A percentile compares a stretch with the other conserved stretches of the same genome.
phyloP scores from a whole-genome alignment of 2,329 filamentous ascomycete genomes.

The Lachnellula arida region DNA sequence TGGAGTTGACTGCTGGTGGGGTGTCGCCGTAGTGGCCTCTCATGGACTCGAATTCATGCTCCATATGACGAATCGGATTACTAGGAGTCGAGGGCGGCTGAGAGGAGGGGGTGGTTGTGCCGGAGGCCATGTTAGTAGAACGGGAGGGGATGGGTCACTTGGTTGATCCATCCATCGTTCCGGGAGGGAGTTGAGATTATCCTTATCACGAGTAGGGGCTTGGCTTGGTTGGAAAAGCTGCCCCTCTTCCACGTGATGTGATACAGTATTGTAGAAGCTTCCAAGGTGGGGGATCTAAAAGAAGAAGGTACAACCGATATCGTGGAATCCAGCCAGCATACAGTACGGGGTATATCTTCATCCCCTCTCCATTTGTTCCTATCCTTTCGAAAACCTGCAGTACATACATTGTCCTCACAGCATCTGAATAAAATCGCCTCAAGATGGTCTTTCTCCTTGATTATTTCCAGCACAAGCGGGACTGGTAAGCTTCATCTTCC shows the following conservation, averaged over 20 bases:
- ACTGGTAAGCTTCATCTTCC: constrained; percentile 25
- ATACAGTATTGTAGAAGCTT: background rate
- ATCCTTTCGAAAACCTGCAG: background rate
- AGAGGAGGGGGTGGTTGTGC: background rate
- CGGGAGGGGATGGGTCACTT: background rate
- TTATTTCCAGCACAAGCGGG: constrained; percentile 31
- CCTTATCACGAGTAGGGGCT: background rate
- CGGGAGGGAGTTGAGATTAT: no score
- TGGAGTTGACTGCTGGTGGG: constrained; percentile 7
- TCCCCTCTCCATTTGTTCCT: background rate
- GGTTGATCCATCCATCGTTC: background rate
- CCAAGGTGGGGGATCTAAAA: background rate
- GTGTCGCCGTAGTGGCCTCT: constrained; percentile 18
- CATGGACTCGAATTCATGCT: constrained; percentile 17
- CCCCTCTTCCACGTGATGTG: background rate
- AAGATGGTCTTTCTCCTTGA: constrained; percentile 31
- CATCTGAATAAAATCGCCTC: background rate
- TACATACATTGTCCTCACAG: background rate
- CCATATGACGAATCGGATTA: background rate
- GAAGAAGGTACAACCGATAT: constrained; percentile 22
- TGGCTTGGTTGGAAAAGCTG: background rate
- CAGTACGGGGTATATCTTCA: background rate
- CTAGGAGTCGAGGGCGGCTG: background rate
- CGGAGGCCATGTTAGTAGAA: background rate
- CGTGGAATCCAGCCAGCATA: constrained; percentile 3